Evolutionary conservation across 2,329 filamentous ascomycete genomes (phyloP).

Genomic region (Cadophora malorum): DNA sequence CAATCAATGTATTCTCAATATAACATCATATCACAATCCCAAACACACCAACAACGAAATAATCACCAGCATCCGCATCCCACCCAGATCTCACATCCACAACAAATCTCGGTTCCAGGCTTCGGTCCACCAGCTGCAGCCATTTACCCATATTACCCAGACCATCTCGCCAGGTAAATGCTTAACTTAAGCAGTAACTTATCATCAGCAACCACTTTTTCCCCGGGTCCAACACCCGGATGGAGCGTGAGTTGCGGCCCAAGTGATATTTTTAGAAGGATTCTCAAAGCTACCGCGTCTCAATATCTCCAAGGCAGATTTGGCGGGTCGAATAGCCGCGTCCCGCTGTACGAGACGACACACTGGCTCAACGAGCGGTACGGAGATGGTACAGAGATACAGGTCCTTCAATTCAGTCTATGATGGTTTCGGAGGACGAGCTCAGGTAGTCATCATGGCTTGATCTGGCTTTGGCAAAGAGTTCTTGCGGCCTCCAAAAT

Average conservation of each 20-base stretch:
- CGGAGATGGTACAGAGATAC: not conserved
- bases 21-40: slow-evolving; percentile 6
- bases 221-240: not conserved
- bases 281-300: not conserved
- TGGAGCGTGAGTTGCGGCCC: not conserved
- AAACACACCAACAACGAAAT: not conserved
- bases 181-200: not conserved
- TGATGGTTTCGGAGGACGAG: not conserved
- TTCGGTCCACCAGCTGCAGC: not conserved
- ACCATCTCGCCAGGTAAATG: not conserved
- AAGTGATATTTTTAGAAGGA: not conserved
- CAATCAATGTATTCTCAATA: not conserved
- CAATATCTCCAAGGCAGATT: slow-evolving; percentile 18
- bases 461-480: not conserved
- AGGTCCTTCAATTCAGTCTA: not conserved
- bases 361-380: not conserved
- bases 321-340: slow-evolving; percentile 17
- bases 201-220: not conserved
- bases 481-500: not conserved
- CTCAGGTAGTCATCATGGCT: not conserved
- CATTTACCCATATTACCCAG: slow-evolving; percentile 15
- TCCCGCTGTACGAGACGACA: slow-evolving; percentile 5
- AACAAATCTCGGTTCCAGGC: not conserved
- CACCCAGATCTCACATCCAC: not conserved
- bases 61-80: not conserved